Evolutionary conservation across 352 stramenopile genomes (phyloP), one percentile per base, ranked within the genome.

Genomic region (Phytophthora palmivora): DNA sequence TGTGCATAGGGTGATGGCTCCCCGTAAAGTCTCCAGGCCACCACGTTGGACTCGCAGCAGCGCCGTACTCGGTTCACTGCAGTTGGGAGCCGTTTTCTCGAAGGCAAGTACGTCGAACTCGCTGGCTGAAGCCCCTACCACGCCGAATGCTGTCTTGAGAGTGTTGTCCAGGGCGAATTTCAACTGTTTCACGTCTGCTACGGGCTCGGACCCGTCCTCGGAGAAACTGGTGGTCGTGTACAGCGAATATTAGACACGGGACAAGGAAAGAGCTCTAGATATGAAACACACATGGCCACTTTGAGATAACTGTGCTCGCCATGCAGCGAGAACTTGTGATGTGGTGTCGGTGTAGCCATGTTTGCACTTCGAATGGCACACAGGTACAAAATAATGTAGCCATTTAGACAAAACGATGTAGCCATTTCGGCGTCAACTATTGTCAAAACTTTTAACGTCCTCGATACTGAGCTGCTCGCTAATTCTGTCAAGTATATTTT

Each of bases 301-400:
- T 75, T 83, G 52, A 94, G 36, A 49, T 83, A 92, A 38, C 28
- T 73, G 61, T 83, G 68, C 24, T 82, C 50, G 26, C 60, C 63
- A 41, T 54, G 69, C 62, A 92, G 67, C 22, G 71, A 85, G 66
- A 94, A 92, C 74, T 94, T 94, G 79, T 88, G 79, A 54, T 94
- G 84, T 45, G 76, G 67, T 6, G 52, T 57, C 21, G 43, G 28
- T 30, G 36, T 5, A 11, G 42, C 38, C 32, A 32, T 30, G 30
- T 14, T 10, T 14, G 30, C n/a, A n/a, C n/a, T n/a, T n/a, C n/a
- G n/a, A n/a, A n/a, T n/a, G n/a, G n/a, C n/a, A n/a, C n/a, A n/a
- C n/a, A n/a, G n/a, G n/a, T n/a, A n/a, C n/a, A n/a, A n/a, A 28
- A 28, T 28, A 28, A 28, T 28, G 24, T 28, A 28, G 24, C 24